Evolutionary conservation across 164 flowering plant genomes (phyloP).

Genomic region (Liriodendron chinense): DNA sequence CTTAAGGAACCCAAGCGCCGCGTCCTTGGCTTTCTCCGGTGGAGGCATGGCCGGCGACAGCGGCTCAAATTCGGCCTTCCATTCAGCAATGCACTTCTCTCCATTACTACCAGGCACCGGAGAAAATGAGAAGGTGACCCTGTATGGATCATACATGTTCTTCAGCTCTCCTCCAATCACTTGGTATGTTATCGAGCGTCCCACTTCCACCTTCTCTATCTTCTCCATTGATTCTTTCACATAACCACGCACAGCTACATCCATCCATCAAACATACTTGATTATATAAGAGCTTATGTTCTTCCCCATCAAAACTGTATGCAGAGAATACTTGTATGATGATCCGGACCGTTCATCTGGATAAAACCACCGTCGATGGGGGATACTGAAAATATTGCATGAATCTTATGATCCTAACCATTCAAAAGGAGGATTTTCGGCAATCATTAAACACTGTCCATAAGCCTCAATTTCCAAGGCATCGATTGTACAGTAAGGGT

Average conservation of each 20-base stretch:
- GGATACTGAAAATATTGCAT: too few species aligned
- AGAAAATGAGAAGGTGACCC: constrained; percentile 47
- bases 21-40: constrained; percentile 46
- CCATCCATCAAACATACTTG: not conserved
- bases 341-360: too few species aligned
- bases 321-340: too few species aligned
- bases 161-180: constrained; percentile 42
- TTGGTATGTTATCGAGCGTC: constrained; percentile 38
- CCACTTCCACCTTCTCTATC: constrained; percentile 52
- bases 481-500: too few species aligned
- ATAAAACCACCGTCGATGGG: too few species aligned
- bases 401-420: too few species aligned
- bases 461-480: too few species aligned
- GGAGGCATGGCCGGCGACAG: constrained; percentile 36
- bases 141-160: constrained; percentile 44
- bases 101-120: constrained; percentile 18
- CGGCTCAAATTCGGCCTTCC: constrained; percentile 47
- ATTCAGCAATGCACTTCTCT: constrained; percentile 38
- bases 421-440: too few species aligned
- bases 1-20: constrained; percentile 34
- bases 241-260: constrained; percentile 35
- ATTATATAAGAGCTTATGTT: too few species aligned
- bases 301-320: too few species aligned
- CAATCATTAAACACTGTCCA: too few species aligned
- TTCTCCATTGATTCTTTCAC: constrained; percentile 49